phyloP scores from a whole-genome alignment of 441 rosid genomes.

The Pelargonium citronellum region DNA sequence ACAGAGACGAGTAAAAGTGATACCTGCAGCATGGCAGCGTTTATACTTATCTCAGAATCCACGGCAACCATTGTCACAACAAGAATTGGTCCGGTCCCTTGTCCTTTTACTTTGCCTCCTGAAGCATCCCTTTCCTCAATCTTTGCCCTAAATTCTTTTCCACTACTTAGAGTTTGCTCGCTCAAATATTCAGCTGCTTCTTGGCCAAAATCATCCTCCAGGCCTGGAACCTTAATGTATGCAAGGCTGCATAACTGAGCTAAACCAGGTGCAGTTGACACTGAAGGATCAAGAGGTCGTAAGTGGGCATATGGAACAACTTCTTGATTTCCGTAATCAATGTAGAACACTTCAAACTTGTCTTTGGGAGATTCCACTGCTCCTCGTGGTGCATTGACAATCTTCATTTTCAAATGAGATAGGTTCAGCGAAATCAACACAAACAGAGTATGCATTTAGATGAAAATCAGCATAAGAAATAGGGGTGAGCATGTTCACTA shows the following conservation, averaged over 20 bases:
- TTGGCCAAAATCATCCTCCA: slow-evolving; percentile 73
- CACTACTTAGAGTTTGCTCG: slow-evolving; percentile 44
- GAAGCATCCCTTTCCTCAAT: slow-evolving; percentile 84
- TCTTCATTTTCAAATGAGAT: slow-evolving; percentile 32
- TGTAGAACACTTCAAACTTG: slow-evolving; percentile 85
- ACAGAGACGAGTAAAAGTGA: not conserved
- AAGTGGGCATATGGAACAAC: slow-evolving; percentile 58
- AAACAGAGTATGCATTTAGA: not conserved
- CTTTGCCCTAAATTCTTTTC: slow-evolving; percentile 65
- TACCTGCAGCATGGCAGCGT: slow-evolving; percentile 89
- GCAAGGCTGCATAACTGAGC: slow-evolving; percentile 95
- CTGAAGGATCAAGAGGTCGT: slow-evolving; percentile 69
- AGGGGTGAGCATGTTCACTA: no score
- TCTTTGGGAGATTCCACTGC: slow-evolving; percentile 59
- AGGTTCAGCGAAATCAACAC: not conserved
- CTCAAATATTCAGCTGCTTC: slow-evolving; percentile 81
- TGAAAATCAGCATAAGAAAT: no score
- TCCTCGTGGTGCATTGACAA: slow-evolving; percentile 84
- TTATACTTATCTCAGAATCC: slow-evolving; percentile 75
- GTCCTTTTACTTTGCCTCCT: slow-evolving; percentile 86
- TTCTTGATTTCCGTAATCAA: slow-evolving; percentile 96
- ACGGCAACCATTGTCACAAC: slow-evolving; percentile 64
- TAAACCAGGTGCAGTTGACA: slow-evolving; percentile 62
- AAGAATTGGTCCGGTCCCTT: slow-evolving; percentile 79
- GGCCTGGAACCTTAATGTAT: slow-evolving; percentile 69